phyloP scores from a whole-genome alignment of 2,329 filamentous ascomycete species.

The Aaosphaeria arxii region DNA sequence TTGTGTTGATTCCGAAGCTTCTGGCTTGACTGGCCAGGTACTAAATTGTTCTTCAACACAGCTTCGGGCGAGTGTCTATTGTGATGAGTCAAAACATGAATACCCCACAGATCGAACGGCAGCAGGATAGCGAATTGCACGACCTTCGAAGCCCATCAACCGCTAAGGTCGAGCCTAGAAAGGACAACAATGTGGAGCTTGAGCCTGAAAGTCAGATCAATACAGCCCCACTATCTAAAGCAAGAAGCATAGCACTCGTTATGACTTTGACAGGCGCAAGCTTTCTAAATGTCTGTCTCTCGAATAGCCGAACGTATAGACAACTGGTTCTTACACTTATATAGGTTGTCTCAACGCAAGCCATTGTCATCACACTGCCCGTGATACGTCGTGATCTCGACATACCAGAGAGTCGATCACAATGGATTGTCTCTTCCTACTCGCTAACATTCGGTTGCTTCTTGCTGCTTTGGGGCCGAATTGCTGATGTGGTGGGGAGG shows the following conservation, averaged over 20 bases:
- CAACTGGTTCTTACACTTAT: not conserved
- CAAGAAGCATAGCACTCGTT: not conserved
- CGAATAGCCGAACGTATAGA: not conserved
- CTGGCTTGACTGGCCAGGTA: no score
- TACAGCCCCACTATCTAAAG: not conserved
- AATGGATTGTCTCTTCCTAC: constrained; percentile 54
- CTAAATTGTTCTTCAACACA: no score
- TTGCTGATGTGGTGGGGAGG: constrained; percentile 64
- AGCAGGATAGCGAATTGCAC: no score
- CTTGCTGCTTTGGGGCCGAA: constrained; percentile 61
- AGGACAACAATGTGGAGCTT: no score
- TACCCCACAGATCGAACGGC: no score
- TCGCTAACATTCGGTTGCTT: constrained; percentile 64
- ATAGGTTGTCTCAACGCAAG: constrained; percentile 27
- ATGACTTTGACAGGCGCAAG: not conserved
- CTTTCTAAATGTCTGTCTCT: not conserved
- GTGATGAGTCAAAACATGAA: no score
- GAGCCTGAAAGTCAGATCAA: not conserved
- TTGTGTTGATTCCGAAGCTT: no score
- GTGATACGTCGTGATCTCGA: constrained; percentile 25
- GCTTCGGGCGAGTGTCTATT: no score
- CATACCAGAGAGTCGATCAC: constrained; percentile 29
- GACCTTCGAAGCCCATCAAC: no score
- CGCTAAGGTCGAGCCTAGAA: no score
- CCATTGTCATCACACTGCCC: constrained; percentile 31